Conservation (phyloP, 2,329 filamentous ascomycete species). For the Trichoderma polysporum region DNA sequence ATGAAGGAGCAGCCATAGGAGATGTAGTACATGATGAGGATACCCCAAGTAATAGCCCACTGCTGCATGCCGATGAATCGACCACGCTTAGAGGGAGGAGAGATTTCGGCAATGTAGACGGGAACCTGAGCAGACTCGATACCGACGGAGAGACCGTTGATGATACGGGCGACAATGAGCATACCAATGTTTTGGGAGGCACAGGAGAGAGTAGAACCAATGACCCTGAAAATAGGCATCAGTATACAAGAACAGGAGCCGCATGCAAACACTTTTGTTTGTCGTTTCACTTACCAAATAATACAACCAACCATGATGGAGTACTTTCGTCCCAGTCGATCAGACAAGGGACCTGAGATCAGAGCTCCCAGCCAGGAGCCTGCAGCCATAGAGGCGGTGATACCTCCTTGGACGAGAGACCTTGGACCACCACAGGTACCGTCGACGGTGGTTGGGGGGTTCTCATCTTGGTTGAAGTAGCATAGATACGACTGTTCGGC, state of each 20-base stretch:
- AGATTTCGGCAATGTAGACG: conserved; percentile 69
- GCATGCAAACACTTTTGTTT: neutral
- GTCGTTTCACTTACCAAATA: conserved; percentile 45
- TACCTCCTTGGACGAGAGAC: conserved; percentile 50
- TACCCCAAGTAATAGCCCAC: conserved; percentile 68
- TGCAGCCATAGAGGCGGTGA: conserved; percentile 52
- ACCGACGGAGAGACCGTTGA: conserved; percentile 67
- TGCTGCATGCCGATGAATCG: conserved; percentile 71
- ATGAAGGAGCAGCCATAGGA: conserved; percentile 64
- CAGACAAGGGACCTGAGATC: conserved; percentile 49
- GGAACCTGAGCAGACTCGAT: conserved; percentile 67
- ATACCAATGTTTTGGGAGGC: conserved; percentile 49
- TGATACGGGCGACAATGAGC: conserved; percentile 55
- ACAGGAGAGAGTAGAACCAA: conserved; percentile 48
- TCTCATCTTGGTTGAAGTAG: conserved; percentile 40
- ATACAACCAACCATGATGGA: conserved; percentile 51
- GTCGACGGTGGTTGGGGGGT: conserved; percentile 33
- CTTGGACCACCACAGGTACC: conserved; percentile 37
- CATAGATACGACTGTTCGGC: conserved; percentile 39
- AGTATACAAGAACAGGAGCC: neutral
- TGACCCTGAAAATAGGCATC: conserved; percentile 36
- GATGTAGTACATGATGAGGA: conserved; percentile 70
- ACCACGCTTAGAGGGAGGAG: conserved; percentile 54
- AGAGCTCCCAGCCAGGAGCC: conserved; percentile 52
- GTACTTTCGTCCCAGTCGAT: conserved; percentile 49